These are phyloP conservation scores for Aspergillus carlsbadensis DNA, from an alignment of 495 filamentous ascomycete species.

Conservation along the genomic window DNA sequence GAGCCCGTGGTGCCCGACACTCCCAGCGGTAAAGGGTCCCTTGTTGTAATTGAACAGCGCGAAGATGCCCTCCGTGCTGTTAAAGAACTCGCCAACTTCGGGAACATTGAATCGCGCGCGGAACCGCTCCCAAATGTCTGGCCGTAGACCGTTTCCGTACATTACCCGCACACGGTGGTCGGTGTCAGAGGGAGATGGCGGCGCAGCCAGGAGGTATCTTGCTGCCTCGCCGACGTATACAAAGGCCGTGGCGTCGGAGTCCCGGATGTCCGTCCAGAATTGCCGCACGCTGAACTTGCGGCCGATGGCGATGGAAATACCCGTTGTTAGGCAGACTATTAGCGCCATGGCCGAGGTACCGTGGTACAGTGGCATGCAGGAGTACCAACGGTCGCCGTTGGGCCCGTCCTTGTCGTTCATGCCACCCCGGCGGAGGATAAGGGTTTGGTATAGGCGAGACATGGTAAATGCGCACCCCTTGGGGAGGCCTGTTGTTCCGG, in stretches of 20 bases:
- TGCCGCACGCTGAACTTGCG: slow-evolving; percentile 66
- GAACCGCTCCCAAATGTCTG: slow-evolving; percentile 74
- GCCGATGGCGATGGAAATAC: slow-evolving; percentile 64
- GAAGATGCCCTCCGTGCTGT: slow-evolving; percentile 64
- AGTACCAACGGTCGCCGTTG: slow-evolving; percentile 64
- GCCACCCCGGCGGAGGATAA: slow-evolving; percentile 23
- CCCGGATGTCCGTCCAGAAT: slow-evolving; percentile 76
- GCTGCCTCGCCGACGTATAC: slow-evolving; percentile 84
- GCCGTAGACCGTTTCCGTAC: slow-evolving; percentile 75
- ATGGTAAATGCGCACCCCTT: slow-evolving; percentile 60
- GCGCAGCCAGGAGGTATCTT: slow-evolving; percentile 70
- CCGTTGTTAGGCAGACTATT: slow-evolving; percentile 53
- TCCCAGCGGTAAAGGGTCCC: slow-evolving; percentile 59
- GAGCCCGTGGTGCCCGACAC: slow-evolving; percentile 72
- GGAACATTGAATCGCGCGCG: slow-evolving; percentile 61
- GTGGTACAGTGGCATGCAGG: slow-evolving; percentile 82
- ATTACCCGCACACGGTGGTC: slow-evolving; percentile 65
- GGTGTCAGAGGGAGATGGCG: slow-evolving; percentile 60
- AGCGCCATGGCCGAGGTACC: slow-evolving; percentile 64
- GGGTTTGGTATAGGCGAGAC: slow-evolving; percentile 29
- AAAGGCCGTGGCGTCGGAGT: slow-evolving; percentile 66
- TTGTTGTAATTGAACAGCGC: slow-evolving; percentile 54
- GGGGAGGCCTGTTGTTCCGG: slow-evolving; percentile 65
- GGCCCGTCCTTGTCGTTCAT: slow-evolving; percentile 36
- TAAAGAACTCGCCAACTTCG: slow-evolving; percentile 64